Evolutionary conservation across 768 basidiomycete genomes (phyloP).

Genomic region (Podaxis rugospora): DNA sequence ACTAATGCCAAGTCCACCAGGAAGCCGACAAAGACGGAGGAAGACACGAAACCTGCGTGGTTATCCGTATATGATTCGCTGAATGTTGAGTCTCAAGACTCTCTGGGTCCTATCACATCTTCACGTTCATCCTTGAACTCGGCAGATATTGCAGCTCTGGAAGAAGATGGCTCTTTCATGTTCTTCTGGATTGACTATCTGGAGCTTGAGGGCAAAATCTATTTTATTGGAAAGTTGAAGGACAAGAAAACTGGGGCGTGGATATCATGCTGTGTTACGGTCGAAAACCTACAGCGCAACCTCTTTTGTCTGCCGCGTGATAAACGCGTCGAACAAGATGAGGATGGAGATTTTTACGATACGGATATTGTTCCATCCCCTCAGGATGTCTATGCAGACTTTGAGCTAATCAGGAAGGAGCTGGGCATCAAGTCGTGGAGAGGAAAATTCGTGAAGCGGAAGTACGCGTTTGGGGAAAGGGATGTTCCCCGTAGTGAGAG

Average conservation of each 20-base stretch:
- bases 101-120: constrained; percentile 44
- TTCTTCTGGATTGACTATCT: constrained; percentile 98
- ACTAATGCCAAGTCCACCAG: constrained; percentile 11
- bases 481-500: constrained; percentile 76
- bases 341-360: constrained; percentile 56
- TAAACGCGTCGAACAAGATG: constrained; percentile 51
- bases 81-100: constrained; percentile 54
- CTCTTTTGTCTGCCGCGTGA: constrained; percentile 83
- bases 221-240: constrained; percentile 88
- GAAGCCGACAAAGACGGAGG: constrained; percentile 43
- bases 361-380: constrained; percentile 72
- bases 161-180: constrained; percentile 77
- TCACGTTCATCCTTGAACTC: constrained; percentile 31
- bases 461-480: constrained; percentile 87
- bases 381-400: constrained; percentile 76
- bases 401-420: constrained; percentile 72
- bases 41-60: constrained; percentile 56
- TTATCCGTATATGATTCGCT: constrained; percentile 73
- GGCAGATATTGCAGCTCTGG: constrained; percentile 54
- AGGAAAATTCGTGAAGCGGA: constrained; percentile 81
- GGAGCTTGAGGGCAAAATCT: constrained; percentile 78
- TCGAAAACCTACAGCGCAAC: constrained; percentile 86
- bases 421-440: constrained; percentile 73
- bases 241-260: constrained; percentile 67
- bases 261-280: constrained; percentile 83